Percentiles rank a stretch among this genome's conserved stretches.
These are phyloP conservation scores for Dactylellina haptotyla DNA, from an alignment of 2,329 filamentous ascomycete genomes.

Conservation along the genomic window DNA sequence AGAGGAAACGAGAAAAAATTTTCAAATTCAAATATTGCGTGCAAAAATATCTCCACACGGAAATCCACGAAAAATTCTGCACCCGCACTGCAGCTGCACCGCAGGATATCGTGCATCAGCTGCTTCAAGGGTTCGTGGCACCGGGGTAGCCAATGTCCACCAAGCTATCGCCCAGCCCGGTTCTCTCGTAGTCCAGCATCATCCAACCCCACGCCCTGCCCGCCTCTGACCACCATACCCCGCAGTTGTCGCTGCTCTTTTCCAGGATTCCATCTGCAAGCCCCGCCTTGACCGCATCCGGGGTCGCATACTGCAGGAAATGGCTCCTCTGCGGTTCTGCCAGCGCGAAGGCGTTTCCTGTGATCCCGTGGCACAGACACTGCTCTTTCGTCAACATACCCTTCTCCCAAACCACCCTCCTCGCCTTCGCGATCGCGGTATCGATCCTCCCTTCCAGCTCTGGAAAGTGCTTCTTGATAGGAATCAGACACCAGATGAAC, in stretches of 20 bases:
- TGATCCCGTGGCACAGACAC: slow-evolving; percentile 73
- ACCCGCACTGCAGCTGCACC: neutral
- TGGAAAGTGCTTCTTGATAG: slow-evolving; percentile 69
- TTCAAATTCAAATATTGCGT: neutral
- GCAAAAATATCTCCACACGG: no score
- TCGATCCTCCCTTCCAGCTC: slow-evolving; percentile 68
- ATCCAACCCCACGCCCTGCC: slow-evolving; percentile 66
- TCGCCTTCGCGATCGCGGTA: slow-evolving; percentile 66
- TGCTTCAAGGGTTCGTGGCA: slow-evolving; percentile 44
- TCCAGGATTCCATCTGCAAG: slow-evolving; percentile 67
- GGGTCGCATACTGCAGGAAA: slow-evolving; percentile 70
- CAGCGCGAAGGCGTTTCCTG: slow-evolving; percentile 70
- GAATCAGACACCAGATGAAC: slow-evolving; percentile 69
- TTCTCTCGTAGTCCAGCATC: slow-evolving; percentile 55
- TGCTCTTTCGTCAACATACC: slow-evolving; percentile 73
- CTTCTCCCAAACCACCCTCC: slow-evolving; percentile 68
- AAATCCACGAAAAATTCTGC: no score
- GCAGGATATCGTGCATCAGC: neutral
- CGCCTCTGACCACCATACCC: slow-evolving; percentile 66
- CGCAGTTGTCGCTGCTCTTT: slow-evolving; percentile 65
- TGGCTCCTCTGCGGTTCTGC: slow-evolving; percentile 64
- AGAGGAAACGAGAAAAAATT: neutral
- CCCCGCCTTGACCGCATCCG: slow-evolving; percentile 68
- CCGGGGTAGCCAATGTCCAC: slow-evolving; percentile 47
- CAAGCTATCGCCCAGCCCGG: slow-evolving; percentile 31